phyloP scores from a whole-genome alignment of 2,329 filamentous ascomycete species.

The Rachicladosporium sp. region DNA sequence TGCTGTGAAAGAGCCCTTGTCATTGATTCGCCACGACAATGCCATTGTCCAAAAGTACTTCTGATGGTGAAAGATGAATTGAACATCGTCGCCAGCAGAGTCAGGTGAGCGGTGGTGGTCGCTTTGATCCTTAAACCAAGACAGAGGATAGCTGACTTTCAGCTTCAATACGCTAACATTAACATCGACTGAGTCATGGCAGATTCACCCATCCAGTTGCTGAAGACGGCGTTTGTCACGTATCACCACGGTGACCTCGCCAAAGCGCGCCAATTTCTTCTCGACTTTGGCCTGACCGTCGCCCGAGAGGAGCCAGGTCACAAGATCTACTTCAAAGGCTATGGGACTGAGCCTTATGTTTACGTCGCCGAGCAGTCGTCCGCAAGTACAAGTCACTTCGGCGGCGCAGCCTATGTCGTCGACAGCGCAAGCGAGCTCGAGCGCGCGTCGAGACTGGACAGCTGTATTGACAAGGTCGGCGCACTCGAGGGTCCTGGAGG shows the following conservation, averaged over 20 bases:
- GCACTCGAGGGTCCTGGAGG: constrained; percentile 23
- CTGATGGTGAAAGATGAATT: too few species aligned
- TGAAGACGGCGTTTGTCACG: constrained; percentile 5
- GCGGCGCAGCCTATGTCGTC: constrained; percentile 28
- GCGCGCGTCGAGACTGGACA: constrained; percentile 10
- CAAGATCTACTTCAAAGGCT: constrained; percentile 22
- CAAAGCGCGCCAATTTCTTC: constrained; percentile 4
- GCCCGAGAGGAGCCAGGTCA: not conserved
- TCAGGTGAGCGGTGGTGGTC: too few species aligned
- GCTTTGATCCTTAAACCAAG: too few species aligned
- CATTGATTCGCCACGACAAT: too few species aligned
- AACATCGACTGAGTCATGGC: not conserved
- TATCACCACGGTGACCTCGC: constrained; percentile 5
- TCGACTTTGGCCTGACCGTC: constrained; percentile 7
- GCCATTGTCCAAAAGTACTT: too few species aligned
- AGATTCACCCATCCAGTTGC: constrained; percentile 3
- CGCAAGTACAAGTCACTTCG: constrained; percentile 20
- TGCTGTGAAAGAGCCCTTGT: too few species aligned
- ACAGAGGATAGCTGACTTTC: too few species aligned
- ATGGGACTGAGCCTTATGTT: constrained; percentile 26
- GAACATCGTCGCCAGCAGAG: too few species aligned
- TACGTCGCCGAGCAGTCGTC: constrained; percentile 23
- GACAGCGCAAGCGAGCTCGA: constrained; percentile 27
- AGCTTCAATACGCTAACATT: too few species aligned
- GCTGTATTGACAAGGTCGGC: constrained; percentile 12